Conservation (phyloP, 495 filamentous ascomycete species). For the Neohortaea acidophila region DNA sequence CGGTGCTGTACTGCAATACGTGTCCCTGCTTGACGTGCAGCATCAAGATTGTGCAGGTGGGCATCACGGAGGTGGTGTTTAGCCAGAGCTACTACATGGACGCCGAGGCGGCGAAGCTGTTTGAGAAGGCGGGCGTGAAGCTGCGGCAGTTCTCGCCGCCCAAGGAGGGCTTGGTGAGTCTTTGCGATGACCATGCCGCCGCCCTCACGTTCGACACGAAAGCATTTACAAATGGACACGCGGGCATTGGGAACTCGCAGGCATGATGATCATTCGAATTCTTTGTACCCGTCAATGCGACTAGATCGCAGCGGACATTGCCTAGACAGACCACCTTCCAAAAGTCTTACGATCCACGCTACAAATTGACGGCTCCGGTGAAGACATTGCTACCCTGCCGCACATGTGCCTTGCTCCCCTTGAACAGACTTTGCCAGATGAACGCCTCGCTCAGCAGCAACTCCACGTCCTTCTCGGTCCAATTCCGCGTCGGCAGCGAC, state of each 20-base stretch:
- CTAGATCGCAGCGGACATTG: no score
- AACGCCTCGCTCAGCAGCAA: slow-evolving; percentile 87
- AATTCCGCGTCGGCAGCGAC: slow-evolving; percentile 79
- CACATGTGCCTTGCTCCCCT: slow-evolving; percentile 74
- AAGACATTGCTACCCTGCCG: slow-evolving; percentile 10
- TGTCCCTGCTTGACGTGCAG: slow-evolving; percentile 97
- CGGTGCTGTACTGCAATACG: slow-evolving; percentile 87
- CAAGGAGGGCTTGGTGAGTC: slow-evolving; percentile 12
- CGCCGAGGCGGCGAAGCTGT: slow-evolving; percentile 54
- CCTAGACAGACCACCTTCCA: no score
- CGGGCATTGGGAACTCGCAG: no score
- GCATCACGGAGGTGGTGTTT: slow-evolving; percentile 90
- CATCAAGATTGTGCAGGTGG: slow-evolving; percentile 93
- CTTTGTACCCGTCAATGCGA: no score
- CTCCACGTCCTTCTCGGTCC: slow-evolving; percentile 97
- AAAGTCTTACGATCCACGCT: no score
- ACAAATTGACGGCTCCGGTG: slow-evolving; percentile 3
- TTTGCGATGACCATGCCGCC: slow-evolving; percentile 1
- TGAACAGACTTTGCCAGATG: slow-evolving; percentile 89
- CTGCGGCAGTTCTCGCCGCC: slow-evolving; percentile 63
- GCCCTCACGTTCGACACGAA: no score
- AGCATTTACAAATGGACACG: background rate
- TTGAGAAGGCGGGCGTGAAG: slow-evolving; percentile 57
- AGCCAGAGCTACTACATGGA: slow-evolving; percentile 91
- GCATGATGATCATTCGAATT: no score